Evolutionary conservation across 1,284 basidiomycete species (phyloP), one percentile per base, ranked within the genome.

Genomic region (Fomes fomentarius): DNA sequence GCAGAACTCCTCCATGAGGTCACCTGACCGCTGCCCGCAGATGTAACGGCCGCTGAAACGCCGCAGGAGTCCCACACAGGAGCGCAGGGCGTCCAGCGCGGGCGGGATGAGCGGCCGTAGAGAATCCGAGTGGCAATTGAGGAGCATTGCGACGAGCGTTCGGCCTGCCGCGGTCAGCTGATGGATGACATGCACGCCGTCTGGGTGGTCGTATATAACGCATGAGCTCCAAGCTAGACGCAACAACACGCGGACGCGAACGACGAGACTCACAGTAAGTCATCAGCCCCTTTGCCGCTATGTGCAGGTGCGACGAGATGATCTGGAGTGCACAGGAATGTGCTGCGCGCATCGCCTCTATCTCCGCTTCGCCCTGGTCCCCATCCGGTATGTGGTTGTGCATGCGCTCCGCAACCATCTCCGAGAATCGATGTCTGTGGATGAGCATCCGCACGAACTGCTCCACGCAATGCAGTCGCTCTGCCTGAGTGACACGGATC

Each of bases 1-100:
- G 74, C 93, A 95, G 65, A 94, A 94, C 69, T 95, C 93, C 70
- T 95, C 93, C 79, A 96, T 89, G 34, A 95, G 80, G 71, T 95
- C 93, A 38, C 93, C 92, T 43, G 89, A 93, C 42, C 93, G 78
- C 47, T 93, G 80, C 1, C 93, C 93, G 66, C 93, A 94, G 17
- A 94, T 83, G 72, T 93, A 93, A 31, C 89, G 80, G 54, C 86
- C 87, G 62, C 89, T 91, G 69, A 93, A 92, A 31, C 88, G 78
- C 52, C 91, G 76, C 54, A 95, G 71, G 14, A 96, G 75, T 1
- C 88, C 88, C 10, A 95, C 90, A 63, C 92, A 95, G 1, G 91
- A 93, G 35, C 91, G 81, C 43, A 95, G 75, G 0, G 89, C 91
- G 52, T 95, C 91, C 49, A 95, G 80, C 7, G 89, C 86, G 28